Evolutionary conservation across 2,329 filamentous ascomycete genomes (phyloP).

Genomic region (Pyrenochaeta sp.): DNA sequence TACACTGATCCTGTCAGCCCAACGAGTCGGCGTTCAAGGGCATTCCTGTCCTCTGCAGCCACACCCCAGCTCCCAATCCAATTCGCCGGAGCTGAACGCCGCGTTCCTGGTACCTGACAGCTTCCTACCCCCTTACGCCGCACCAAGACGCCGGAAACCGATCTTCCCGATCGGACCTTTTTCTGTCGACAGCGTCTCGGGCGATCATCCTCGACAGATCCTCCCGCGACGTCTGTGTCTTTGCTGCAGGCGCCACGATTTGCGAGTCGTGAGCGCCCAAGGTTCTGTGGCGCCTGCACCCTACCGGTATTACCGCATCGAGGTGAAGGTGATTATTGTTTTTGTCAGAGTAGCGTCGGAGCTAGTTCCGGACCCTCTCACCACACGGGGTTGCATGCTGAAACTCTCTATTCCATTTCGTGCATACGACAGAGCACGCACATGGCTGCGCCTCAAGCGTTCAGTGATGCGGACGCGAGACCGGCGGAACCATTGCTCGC

Average conservation of each 20-base stretch:
- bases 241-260: neutral
- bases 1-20: neutral
- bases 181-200: neutral
- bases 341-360: neutral
- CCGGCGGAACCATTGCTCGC: slow-evolving; percentile 30
- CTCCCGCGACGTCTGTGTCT: neutral
- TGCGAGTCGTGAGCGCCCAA: neutral
- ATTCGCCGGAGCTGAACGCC: neutral
- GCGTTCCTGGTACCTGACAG: neutral
- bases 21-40: neutral
- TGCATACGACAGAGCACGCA: neutral
- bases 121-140: neutral
- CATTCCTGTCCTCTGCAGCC: neutral
- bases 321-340: neutral
- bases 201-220: neutral
- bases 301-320: neutral
- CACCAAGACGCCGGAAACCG: neutral
- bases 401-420: neutral
- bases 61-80: neutral
- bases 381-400: neutral
- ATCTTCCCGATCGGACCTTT: neutral
- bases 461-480: neutral
- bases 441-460: neutral
- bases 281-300: no score
- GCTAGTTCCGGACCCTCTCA: neutral